Evolutionary conservation across 2,329 filamentous ascomycete genomes (phyloP), one percentile per base, ranked within the genome.

Genomic region (Aureobasidium sp.): DNA sequence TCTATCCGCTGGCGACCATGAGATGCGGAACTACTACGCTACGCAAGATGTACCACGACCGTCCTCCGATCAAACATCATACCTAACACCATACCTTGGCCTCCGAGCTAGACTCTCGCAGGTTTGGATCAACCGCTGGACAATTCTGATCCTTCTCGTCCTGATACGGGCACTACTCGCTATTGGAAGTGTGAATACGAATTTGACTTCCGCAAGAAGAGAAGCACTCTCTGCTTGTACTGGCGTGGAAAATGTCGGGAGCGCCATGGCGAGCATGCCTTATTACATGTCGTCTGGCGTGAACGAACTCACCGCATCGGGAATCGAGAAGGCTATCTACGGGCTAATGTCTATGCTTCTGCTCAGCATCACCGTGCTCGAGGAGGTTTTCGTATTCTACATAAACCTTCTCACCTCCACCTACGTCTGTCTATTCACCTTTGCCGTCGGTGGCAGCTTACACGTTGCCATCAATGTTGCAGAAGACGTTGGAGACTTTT

Each of bases 51-150:
- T 72, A 78, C 74, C 82, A 75, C 81, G 81, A 77, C 79, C 81
- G 75, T 72, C 77, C 72, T 75, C 80, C 71, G 81, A 84, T 73
- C 86, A 88, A 65, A 82, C 85, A 74, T 84, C 84, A 73, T 84
- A 84, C 71, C 82, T 89, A 71, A 97, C 91, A 66, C 93, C 94
- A 64, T 97, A 97, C 74, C 88, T 99, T 65, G 91, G 92, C 69
- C 85, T 97, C 71, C 85, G 86, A 70, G 87, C 93, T 69, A 87
- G 92, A 70, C 82, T 97, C 69, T 97, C 94, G 58, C 94, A 99
- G 79, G 83, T 95, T 74, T 97, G 93, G 91, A 86, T 99, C 78
- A 97, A 99, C 79, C 85, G 90, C 75, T 99, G 94, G 94, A 97
- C 94, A 42, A 81, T 97, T 63, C 82, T 99, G 51, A 81, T 97